Evolutionary conservation across 768 basidiomycete genomes (phyloP), one percentile per base, ranked within the genome.

Genomic region (Lentinula edodes): DNA sequence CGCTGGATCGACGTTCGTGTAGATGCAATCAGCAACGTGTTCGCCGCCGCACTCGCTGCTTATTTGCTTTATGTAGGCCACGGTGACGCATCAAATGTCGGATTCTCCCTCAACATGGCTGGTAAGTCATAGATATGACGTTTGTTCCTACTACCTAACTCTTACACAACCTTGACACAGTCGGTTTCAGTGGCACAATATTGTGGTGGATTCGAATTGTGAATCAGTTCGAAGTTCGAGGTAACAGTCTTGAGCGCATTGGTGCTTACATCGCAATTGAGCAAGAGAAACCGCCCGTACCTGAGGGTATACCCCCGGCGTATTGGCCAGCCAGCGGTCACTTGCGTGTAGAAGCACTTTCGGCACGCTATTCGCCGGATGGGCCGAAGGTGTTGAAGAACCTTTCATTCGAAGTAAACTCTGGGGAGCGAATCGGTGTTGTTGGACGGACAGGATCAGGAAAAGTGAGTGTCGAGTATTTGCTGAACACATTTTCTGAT

Each of bases 391-490:
- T 84, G 0, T 70, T 84, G 18, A 73, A 79, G 39, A 70, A 80
- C 43, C 55, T 84, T 20, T 72, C 73, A 3, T 78, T 84, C 55
- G 69, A 72, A 20, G 73, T 83, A 58, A 69, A 71, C 34, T 72
- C 76, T 8, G 83, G 83, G 1, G 78, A 82, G 60, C 76, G 79
- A 16, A 72, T 84, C 41, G 81, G 80, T 18, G 72, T 62, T 79
- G 83, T 86, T 34, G 85, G 85, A 5, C 71, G 84, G 23, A 87
- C 85, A 2, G 85, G 85, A 13, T 82, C 80, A 65, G 85, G 85
- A 46, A 80, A 80, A 72, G 75, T 75, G 55, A n/a, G 32, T n/a
- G 13, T 52, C 45, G 18, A 72, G 35, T 75, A 71, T 12, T 35
- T n/a, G 32, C 36, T 53, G 35, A 9, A 16, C 73, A 10, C 2